Conservation (phyloP, 345 rosid genomes). For the Aquilaria yunnanensis region DNA sequence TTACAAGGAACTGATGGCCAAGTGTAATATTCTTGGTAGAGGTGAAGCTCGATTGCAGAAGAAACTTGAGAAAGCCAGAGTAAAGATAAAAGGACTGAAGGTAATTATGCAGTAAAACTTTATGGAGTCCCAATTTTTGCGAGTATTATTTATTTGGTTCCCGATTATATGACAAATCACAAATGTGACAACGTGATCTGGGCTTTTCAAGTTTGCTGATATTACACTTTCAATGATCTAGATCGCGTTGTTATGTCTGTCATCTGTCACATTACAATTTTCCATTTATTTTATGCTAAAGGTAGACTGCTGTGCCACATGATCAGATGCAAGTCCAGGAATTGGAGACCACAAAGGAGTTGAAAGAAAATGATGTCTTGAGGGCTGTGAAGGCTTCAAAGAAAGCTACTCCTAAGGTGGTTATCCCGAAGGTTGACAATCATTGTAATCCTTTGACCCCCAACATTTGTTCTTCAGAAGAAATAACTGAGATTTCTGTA, state of each 20-base stretch:
- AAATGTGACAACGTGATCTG: too few species aligned
- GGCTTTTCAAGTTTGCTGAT: too few species aligned
- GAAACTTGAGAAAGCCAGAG: slow-evolving; percentile 73
- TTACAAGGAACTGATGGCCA: slow-evolving; percentile 81
- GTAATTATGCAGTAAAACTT: slow-evolving; percentile 20
- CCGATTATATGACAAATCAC: too few species aligned
- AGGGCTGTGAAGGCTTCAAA: slow-evolving; percentile 52
- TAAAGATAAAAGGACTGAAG: slow-evolving; percentile 62
- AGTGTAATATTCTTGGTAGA: slow-evolving; percentile 85
- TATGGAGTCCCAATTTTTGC: background rate
- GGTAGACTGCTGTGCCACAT: slow-evolving; percentile 11
- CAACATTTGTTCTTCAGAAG: slow-evolving; percentile 19
- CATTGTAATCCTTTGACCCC: slow-evolving; percentile 16
- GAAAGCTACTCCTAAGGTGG: slow-evolving; percentile 17
- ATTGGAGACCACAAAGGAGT: slow-evolving; percentile 51
- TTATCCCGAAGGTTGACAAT: slow-evolving; percentile 6
- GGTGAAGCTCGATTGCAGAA: slow-evolving; percentile 66
- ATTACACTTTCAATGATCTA: too few species aligned
- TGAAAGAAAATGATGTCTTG: slow-evolving; percentile 56
- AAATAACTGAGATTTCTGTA: slow-evolving; percentile 22
- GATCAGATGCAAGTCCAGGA: slow-evolving; percentile 62
- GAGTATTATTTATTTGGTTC: background rate
- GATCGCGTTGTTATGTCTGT: too few species aligned
- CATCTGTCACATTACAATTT: too few species aligned
- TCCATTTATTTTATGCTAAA: background rate